Base-by-base conservation (phyloP, 2,329 filamentous ascomycete genomes). In the Bertia moriformis region DNA sequence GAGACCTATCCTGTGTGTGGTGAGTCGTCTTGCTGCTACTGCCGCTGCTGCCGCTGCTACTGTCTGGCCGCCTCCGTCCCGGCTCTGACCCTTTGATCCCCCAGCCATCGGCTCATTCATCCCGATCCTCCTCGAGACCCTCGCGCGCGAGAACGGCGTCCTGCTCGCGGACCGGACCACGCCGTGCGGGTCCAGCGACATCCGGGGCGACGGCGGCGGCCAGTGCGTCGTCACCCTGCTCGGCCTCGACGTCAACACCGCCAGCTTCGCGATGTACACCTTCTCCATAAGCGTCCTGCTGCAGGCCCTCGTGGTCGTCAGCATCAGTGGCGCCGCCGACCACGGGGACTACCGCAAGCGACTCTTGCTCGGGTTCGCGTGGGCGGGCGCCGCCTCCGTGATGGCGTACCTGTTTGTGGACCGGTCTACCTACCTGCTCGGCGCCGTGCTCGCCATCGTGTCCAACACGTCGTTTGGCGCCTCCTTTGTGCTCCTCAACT, bases 201-300 rank as follows among this genome's bases (percentile, higher is more conserved):
- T 61, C 46, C 71, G 70, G 40, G 56, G 63, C 40, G 48, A 53
- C 32, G 61, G 66, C 47, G 63, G 65, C 33, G 69, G 67, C 38
- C 85, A 93, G 55, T 98, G 91, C 53, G 67, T 96, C 43, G 76
- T 96, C 42, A 74, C 80, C 46, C 66, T 96, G 4, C 63, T 93
- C 18, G 89, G 89, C 4, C 58, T 83, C 43, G 80, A 93, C 51
- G 80, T 98, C 61, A 96, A 96, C 59, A 95, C 89, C 1, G 88
- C 89, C 27, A 93, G 84, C 57, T 95, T 96, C 57, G 89, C 87
- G 55, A 93, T 96, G 86, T 96, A 96, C 61, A 95, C 87, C 2
- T 96, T 98, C 59, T 93, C 87, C 42, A 66, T 93, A 51, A 93
- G 86, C 54, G 91, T 98, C 1, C 60, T 95, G 17, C 58, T 95